Evolutionary conservation across 306 rosid species (phyloP).

Genomic region (Heteromeles arbutifolia): DNA sequence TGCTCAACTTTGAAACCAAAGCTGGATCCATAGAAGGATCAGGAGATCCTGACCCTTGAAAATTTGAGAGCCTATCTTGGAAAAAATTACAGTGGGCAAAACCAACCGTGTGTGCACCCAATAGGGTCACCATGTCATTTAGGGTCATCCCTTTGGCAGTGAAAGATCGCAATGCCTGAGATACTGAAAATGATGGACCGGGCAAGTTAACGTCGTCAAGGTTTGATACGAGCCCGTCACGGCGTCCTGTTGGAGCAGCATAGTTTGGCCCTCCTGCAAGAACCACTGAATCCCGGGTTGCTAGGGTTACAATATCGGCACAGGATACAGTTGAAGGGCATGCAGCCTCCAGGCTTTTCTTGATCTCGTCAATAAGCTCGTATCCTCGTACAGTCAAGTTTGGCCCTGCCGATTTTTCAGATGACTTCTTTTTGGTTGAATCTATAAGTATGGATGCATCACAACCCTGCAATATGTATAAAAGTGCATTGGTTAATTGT

Average conservation of each 20-base stretch:
- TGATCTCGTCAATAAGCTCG: constrained; percentile 40
- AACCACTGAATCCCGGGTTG: constrained; percentile 43
- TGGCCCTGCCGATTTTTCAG: constrained; percentile 26
- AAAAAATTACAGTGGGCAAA: constrained; percentile 45
- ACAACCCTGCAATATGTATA: constrained; percentile 31
- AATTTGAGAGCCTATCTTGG: constrained; percentile 18
- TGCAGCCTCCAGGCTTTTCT: constrained; percentile 28
- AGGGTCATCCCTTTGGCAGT: constrained; percentile 16
- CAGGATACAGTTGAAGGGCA: constrained; percentile 57
- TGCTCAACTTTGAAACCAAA: constrained; percentile 18
- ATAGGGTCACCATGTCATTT: constrained; percentile 48
- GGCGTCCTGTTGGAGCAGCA: constrained; percentile 36
- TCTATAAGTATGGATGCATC: constrained; percentile 56
- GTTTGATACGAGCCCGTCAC: constrained; percentile 33
- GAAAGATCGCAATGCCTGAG: neutral
- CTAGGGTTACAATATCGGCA: constrained; percentile 52
- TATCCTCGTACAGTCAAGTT: constrained; percentile 31
- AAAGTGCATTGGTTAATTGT: neutral
- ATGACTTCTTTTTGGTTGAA: constrained; percentile 4
- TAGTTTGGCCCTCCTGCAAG: constrained; percentile 49
- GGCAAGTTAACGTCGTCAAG: constrained; percentile 19
- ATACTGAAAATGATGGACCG: constrained; percentile 18
- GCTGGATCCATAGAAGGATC: constrained; percentile 44
- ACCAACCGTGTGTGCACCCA: constrained; percentile 65
- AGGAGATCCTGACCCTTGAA: neutral